Conservation (phyloP, 352 stramenopile species). For the Phytopythium ostracodes region DNA sequence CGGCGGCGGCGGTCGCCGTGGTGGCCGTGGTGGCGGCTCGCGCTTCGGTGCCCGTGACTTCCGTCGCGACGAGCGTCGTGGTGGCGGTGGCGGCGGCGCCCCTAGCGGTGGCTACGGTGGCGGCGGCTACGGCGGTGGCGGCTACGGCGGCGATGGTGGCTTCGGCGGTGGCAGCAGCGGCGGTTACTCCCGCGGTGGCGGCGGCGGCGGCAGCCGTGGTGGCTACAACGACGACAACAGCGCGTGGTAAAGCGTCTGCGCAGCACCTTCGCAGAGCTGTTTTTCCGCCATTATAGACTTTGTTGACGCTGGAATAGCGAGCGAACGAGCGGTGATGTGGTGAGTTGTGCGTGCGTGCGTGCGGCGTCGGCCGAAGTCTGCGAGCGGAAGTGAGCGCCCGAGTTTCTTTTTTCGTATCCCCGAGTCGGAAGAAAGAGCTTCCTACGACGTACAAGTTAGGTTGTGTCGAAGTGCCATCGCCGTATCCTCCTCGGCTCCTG, state of each 20-base stretch:
- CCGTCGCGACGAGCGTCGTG: conserved; percentile 70
- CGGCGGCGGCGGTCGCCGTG: conserved; percentile 39
- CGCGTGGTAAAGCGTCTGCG: conserved; percentile 64
- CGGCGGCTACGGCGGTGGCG: conserved; percentile 24
- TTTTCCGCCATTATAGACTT: conserved; percentile 23
- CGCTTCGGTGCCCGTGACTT: conserved; percentile 87
- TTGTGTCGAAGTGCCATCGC: conserved; percentile 40
- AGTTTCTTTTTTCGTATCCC: conserved; percentile 39
- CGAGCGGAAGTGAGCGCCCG: conserved; percentile 20
- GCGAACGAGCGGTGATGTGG: conserved; percentile 10
- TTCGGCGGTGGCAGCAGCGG: conserved; percentile 20
- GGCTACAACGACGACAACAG: conserved; percentile 65
- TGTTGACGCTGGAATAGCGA: conserved; percentile 17
- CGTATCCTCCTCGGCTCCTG: conserved; percentile 29
- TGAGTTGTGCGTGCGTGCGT: conserved; percentile 30
- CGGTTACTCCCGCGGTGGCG: conserved; percentile 31
- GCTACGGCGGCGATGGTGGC: conserved; percentile 13
- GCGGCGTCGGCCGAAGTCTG: conserved; percentile 24
- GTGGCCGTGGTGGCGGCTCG: conserved; percentile 49
- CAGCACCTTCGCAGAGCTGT: conserved; percentile 7
- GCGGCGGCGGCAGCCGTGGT: conserved; percentile 22
- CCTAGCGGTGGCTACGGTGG: conserved; percentile 16
- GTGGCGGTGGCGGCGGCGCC: conserved; percentile 26
- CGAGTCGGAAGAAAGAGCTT: conserved; percentile 69
- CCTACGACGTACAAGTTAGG: conserved; percentile 75